Conservation (phyloP, 2,329 filamentous ascomycete species). For the Microsporum audouinii region DNA sequence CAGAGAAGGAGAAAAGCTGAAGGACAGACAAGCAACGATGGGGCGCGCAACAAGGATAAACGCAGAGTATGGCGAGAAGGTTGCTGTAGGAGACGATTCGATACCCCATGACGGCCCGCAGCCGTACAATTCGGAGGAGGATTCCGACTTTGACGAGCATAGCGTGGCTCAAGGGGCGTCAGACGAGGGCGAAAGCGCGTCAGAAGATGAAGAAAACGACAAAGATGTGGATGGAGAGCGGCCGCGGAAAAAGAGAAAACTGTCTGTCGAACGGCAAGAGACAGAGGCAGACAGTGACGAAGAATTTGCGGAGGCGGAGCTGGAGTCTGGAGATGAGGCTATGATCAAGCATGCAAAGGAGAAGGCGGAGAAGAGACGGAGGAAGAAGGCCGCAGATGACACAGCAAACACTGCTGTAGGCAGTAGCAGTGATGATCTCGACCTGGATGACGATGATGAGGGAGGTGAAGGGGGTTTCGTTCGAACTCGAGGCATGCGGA, state of each 20-base stretch:
- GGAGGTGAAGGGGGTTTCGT: conserved; percentile 42
- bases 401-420: conserved; percentile 19
- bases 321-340: conserved; percentile 47
- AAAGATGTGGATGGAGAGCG: conserved; percentile 18
- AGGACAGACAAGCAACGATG: background rate
- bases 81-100: background rate
- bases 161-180: conserved; percentile 21
- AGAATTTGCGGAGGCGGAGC: conserved; percentile 24
- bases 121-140: conserved; percentile 32
- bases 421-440: conserved; percentile 20
- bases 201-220: conserved; percentile 21
- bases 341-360: conserved; percentile 41
- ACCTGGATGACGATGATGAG: conserved; percentile 28
- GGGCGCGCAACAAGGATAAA: background rate
- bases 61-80: background rate
- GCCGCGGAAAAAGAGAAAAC: conserved; percentile 31
- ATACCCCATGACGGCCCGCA: background rate
- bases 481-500: conserved; percentile 43
- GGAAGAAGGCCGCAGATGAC: conserved; percentile 27
- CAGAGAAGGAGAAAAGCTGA: background rate
- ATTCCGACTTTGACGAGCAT: conserved; percentile 35
- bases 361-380: conserved; percentile 31
- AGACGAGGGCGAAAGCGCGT: conserved; percentile 21
- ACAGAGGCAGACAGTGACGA: conserved; percentile 14
- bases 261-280: conserved; percentile 19